Evolutionary conservation across 441 rosid genomes (phyloP).

Genomic region (Kokia cookei): DNA sequence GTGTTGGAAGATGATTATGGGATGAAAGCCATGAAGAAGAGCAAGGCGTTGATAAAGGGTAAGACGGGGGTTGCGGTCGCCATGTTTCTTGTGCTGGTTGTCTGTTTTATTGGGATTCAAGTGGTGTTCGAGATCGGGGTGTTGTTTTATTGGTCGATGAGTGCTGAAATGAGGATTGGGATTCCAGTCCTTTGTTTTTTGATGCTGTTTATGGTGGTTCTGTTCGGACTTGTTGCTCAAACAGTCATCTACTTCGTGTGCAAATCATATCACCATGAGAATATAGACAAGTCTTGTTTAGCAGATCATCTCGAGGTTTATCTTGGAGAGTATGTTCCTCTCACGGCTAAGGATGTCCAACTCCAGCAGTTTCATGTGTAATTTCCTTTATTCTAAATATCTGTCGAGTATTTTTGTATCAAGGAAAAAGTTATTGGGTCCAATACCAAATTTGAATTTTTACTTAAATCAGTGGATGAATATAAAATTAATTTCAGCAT

Average conservation of each 20-base stretch:
- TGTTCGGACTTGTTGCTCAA: conserved; percentile 25
- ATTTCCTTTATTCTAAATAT: neutral
- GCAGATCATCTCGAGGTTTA: conserved; percentile 37
- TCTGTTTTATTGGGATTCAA: conserved; percentile 14
- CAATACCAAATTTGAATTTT: neutral
- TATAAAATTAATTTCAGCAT: no score
- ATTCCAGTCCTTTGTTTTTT: conserved; percentile 20
- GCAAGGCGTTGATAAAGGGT: conserved; percentile 34
- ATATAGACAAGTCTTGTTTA: conserved; percentile 22
- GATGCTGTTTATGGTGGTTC: conserved; percentile 21
- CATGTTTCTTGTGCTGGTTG: conserved; percentile 14
- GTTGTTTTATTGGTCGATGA: conserved; percentile 11
- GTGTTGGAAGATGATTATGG: conserved; percentile 32
- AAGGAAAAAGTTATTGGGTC: neutral
- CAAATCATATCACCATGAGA: conserved; percentile 35
- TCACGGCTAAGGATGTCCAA: conserved; percentile 28
- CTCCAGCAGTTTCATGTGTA: conserved; percentile 25
- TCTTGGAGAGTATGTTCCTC: conserved; percentile 35
- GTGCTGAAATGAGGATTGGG: conserved; percentile 7
- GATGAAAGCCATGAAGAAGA: conserved; percentile 32
- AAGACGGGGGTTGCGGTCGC: conserved; percentile 21
- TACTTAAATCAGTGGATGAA: no score
- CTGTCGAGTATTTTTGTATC: neutral
- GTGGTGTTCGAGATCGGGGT: conserved; percentile 13
- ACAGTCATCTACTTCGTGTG: conserved; percentile 43